Percentiles rank a stretch among this genome's conserved stretches.
Conservation (phyloP, 2,329 filamentous ascomycete genomes). For the Botrytis pseudocinerea region DNA sequence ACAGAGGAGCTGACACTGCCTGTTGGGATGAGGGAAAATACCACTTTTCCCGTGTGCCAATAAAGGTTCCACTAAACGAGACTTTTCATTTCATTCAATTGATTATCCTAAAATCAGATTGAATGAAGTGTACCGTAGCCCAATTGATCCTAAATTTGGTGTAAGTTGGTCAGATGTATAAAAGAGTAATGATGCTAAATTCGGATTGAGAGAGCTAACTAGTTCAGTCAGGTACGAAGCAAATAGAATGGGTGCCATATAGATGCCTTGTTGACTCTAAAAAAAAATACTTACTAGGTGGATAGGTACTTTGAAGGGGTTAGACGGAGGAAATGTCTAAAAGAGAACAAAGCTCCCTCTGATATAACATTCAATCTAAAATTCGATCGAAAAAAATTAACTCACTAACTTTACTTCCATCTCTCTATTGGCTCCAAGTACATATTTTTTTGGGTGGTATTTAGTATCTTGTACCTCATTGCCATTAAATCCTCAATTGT, state of each 20-base stretch:
- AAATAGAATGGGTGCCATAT: background rate
- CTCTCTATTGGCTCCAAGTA: background rate
- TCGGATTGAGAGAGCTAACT: background rate
- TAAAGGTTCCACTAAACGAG: constrained; percentile 2
- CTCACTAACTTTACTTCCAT: background rate
- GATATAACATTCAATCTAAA: background rate
- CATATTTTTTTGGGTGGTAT: background rate
- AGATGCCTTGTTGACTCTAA: background rate
- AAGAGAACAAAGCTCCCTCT: background rate
- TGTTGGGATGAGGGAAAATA: background rate
- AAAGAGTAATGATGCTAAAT: background rate
- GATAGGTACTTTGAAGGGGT: background rate
- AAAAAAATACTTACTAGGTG: background rate
- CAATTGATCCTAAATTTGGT: background rate
- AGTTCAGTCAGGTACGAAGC: background rate
- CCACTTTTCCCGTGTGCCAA: constrained; percentile 1
- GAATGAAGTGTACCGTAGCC: background rate
- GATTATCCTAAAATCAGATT: constrained; percentile 4
- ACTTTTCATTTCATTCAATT: background rate
- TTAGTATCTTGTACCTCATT: background rate
- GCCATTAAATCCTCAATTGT: background rate
- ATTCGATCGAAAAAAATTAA: background rate
- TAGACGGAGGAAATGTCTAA: background rate
- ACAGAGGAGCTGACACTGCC: constrained; percentile 4
- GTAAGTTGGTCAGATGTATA: background rate